These are phyloP conservation scores for Solanum chmielewskii DNA, from an alignment of 257 asterid species.

Conservation along the genomic window DNA sequence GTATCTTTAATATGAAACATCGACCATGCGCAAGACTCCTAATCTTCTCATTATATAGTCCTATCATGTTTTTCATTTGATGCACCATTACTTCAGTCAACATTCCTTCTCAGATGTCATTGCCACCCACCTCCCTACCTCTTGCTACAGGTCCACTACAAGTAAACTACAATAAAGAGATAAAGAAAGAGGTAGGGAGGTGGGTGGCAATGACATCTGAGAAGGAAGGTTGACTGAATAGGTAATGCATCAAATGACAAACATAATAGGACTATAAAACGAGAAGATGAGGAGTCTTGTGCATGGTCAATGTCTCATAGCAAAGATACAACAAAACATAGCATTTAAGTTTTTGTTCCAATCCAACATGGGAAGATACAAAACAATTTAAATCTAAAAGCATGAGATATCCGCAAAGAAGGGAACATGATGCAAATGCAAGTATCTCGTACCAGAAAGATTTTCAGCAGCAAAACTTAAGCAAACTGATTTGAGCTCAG, in stretches of 20 bases:
- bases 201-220: neutral
- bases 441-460: conserved; percentile 58
- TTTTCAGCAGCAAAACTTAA: conserved; percentile 90
- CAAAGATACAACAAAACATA: neutral
- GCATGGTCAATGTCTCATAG: neutral
- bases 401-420: neutral
- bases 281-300: neutral
- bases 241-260: neutral
- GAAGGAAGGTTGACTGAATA: neutral
- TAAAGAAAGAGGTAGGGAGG: neutral
- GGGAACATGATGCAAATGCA: neutral
- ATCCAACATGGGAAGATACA: neutral
- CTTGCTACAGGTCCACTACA: neutral
- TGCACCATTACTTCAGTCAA: neutral
- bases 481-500: conserved; percentile 82
- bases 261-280: neutral
- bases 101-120: neutral
- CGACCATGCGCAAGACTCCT: neutral
- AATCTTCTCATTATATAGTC: neutral
- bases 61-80: neutral
- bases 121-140: neutral
- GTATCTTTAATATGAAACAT: neutral
- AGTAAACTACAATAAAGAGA: neutral
- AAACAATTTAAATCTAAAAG: neutral
- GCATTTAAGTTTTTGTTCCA: neutral